Evolutionary conservation across 805 yeast species (phyloP), one percentile per base, ranked within the genome.

Genomic region (Saturnispora besseyi): DNA sequence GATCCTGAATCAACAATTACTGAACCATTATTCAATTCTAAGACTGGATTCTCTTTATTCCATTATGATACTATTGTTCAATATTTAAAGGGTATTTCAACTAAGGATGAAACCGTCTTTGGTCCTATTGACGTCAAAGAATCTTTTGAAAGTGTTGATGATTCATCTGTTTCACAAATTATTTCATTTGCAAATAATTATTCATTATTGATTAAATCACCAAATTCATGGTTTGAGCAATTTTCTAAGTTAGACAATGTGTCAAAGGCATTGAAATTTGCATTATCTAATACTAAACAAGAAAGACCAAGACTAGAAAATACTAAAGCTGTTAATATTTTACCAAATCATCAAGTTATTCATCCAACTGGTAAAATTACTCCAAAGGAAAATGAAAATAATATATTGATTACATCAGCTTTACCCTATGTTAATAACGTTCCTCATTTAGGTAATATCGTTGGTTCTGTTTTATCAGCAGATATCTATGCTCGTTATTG

Each of bases 391-490:
- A 77, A 76, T 50, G 85, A 85, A 69, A 78, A 84, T 62, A 93
- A 93, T 68, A 78, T 91, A 50, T 72, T 93, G 58, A 82, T 93
- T 62, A 91, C 98, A 1, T 90, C 98, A 26, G 98, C 99, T 32
- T 77, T 93, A 61, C 99, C 99, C 10, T 93, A 93, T 60, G 99
- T 93, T 49, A 93, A 93, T 71, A 93, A 93, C 63, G 99, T 93
- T 47, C 99, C 99, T 42, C 99, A 93, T 70, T 76, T 93, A 65
- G 99, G 99, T 62, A 93, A 93, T 71, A 89, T 93, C 58, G 81
- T 93, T 50, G 99, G 99, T 6, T 85, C 96, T 31, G 97, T 91
- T 36, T 76, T 93, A 56, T 79, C 89, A 52, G 99, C 99, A 32
- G 99, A 93, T 71, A 87, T 91, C 55, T 93, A 78, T 68, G 77